These are phyloP conservation scores for Sutorius australiensis DNA, from an alignment of 768 basidiomycete species.

Conservation along the genomic window DNA sequence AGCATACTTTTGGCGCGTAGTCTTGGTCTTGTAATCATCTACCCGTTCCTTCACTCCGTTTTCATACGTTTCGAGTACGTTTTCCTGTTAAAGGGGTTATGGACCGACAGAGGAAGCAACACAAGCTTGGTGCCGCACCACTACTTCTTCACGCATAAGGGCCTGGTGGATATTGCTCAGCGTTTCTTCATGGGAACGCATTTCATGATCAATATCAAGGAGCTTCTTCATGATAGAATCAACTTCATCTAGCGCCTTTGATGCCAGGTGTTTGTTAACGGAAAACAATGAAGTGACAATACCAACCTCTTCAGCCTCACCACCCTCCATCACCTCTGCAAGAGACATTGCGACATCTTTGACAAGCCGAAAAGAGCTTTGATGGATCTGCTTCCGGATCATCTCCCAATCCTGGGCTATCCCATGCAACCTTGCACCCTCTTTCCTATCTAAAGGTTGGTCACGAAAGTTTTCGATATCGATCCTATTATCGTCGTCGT, in stretches of 20 bases:
- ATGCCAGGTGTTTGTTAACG: background rate
- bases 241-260: conserved; percentile 53
- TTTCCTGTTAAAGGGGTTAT: conserved; percentile 37
- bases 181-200: conserved; percentile 51
- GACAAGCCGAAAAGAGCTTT: conserved; percentile 42
- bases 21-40: conserved; percentile 53
- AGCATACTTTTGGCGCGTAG: conserved; percentile 75
- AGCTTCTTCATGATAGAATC: conserved; percentile 66
- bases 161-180: conserved; percentile 56
- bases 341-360: conserved; percentile 53
- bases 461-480: conserved; percentile 60
- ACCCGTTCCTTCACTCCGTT: conserved; percentile 39
- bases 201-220: conserved; percentile 62
- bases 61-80: conserved; percentile 51
- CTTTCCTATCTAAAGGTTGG: conserved; percentile 58
- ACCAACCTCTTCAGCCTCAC: conserved; percentile 50
- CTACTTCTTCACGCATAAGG: conserved; percentile 50
- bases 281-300: background rate
- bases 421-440: conserved; percentile 51
- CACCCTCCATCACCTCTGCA: conserved; percentile 58
- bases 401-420: conserved; percentile 60
- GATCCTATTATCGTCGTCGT: conserved; percentile 49
- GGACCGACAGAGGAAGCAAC: background rate
- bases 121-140: conserved; percentile 43
- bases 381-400: conserved; percentile 48